Conservation (phyloP, 1,139 yeast genomes). For the Taphrina deformans region DNA sequence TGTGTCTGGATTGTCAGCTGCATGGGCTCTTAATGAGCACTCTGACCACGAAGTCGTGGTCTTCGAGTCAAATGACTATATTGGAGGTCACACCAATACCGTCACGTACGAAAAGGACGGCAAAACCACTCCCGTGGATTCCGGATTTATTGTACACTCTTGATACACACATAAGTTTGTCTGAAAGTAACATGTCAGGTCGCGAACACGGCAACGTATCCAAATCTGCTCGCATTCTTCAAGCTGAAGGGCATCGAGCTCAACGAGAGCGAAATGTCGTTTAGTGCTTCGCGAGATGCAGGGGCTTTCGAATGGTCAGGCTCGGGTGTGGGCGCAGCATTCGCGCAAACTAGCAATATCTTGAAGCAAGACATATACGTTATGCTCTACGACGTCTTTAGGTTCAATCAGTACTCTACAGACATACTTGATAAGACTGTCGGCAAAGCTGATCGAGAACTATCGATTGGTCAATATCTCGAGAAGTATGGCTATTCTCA, state of each 20-base stretch:
- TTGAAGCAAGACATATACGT: slow-evolving; percentile 18
- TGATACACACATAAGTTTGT: too few relatives aligned
- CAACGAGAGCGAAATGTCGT: slow-evolving; percentile 28
- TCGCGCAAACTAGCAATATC: slow-evolving; percentile 20
- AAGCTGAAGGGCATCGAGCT: slow-evolving; percentile 10
- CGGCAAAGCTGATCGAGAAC: slow-evolving; percentile 6
- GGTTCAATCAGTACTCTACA: slow-evolving; percentile 32
- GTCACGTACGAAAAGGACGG: slow-evolving; percentile 16
- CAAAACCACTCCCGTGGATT: slow-evolving; percentile 21
- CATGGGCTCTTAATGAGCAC: slow-evolving; percentile 33
- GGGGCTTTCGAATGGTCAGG: slow-evolving; percentile 33
- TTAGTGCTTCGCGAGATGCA: slow-evolving; percentile 27
- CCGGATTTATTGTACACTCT: slow-evolving; percentile 30
- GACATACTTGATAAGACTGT: slow-evolving; percentile 14
- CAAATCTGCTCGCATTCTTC: slow-evolving; percentile 23
- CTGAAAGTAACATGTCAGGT: background rate
- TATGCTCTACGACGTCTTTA: slow-evolving; percentile 21
- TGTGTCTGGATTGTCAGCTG: slow-evolving; percentile 34
- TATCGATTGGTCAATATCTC: slow-evolving; percentile 25
- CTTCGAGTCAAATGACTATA: slow-evolving; percentile 21
- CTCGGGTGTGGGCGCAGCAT: slow-evolving; percentile 12
- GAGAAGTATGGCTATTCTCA: slow-evolving; percentile 19
- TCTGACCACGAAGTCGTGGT: slow-evolving; percentile 25
- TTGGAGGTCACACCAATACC: slow-evolving; percentile 32
- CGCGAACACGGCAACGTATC: slow-evolving; percentile 29